A percentile compares a stretch with the other conserved stretches of the same genome.
phyloP scores from a whole-genome alignment of 169 alveolate species.

The Neospora caninum region DNA sequence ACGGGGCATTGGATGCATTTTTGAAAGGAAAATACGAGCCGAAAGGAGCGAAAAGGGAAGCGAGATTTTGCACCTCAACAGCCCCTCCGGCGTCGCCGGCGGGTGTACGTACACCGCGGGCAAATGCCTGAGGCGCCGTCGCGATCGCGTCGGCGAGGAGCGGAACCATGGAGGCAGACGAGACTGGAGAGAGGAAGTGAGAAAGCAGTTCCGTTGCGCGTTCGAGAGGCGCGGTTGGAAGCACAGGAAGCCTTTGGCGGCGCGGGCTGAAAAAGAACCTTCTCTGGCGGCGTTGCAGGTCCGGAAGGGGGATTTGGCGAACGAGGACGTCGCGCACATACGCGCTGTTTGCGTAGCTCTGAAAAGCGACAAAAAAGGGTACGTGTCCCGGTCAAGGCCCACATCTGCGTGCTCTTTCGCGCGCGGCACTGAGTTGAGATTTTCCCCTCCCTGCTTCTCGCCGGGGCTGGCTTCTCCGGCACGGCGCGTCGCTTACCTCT shows the following conservation, averaged over 20 bases:
- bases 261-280: background rate
- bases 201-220: background rate
- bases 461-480: no score
- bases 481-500: background rate
- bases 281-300: background rate
- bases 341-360: constrained; percentile 5
- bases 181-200: background rate
- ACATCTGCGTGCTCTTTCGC: no score
- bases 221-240: background rate
- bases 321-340: background rate
- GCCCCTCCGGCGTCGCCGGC: background rate
- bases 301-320: background rate
- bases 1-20: no score
- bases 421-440: no score
- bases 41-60: no score
- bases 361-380: background rate
- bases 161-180: background rate
- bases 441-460: no score
- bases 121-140: background rate
- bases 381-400: no score
- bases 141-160: constrained; percentile 21
- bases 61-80: background rate
- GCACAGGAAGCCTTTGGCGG: background rate
- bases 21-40: no score
- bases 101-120: background rate